A percentile compares a stretch with the other conserved stretches of the same genome.
phyloP scores from a whole-genome alignment of 441 rosid species.

The Theobroma grandiflorum region DNA sequence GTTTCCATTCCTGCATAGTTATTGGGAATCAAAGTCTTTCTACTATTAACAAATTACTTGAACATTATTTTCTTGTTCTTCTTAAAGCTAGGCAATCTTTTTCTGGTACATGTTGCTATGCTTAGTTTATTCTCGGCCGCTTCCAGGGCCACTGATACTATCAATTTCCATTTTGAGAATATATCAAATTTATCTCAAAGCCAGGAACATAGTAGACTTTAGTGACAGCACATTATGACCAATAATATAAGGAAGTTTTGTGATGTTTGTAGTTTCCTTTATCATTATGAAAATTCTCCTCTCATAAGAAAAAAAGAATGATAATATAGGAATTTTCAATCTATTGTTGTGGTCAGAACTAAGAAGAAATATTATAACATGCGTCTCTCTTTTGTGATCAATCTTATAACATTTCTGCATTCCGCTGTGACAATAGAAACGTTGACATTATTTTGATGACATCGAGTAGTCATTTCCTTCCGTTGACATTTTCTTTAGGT shows the following conservation, averaged over 20 bases:
- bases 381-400: background rate
- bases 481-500: constrained; percentile 46
- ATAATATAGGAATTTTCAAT: background rate
- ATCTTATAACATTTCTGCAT: background rate
- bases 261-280: too few relatives aligned
- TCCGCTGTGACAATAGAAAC: background rate
- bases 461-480: background rate
- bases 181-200: too few relatives aligned
- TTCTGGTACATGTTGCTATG: background rate
- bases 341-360: background rate
- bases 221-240: too few relatives aligned
- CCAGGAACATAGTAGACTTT: too few relatives aligned
- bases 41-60: background rate
- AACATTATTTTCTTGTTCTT: background rate
- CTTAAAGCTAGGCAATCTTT: background rate
- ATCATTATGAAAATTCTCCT: background rate
- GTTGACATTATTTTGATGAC: constrained; percentile 1
- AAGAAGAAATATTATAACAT: background rate
- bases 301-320: background rate
- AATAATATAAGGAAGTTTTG: too few relatives aligned
- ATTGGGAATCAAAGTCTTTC: background rate
- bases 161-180: too few relatives aligned
- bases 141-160: background rate
- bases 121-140: background rate
- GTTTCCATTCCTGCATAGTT: background rate